Base-by-base conservation (phyloP, 106 monocot species). In the Dendrobium officinale region DNA sequence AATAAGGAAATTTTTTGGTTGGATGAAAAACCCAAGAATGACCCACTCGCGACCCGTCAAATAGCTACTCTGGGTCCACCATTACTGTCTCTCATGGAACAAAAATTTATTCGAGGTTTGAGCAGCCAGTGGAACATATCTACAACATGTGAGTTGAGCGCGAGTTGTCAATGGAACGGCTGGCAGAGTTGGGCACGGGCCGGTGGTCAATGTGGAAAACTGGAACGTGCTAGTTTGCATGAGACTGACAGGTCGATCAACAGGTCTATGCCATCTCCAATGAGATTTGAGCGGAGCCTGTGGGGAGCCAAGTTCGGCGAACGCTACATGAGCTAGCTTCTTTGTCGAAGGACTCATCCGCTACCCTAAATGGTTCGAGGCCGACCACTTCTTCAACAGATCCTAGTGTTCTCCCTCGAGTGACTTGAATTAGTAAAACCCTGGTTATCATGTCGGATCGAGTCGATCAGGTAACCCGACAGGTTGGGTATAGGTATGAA, bases 191-290 rank as follows among this genome's bases (percentile, higher is more conserved):
- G 20, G 85, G 85, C 22, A 82, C 86, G 4, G 68, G 80, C 42
- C 75, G 85, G 79, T 94, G 93, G 93, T 93, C 96, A 72, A 81
- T 80, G 61, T 96, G 93, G 96, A 88, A 61, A 86, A 93, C 93
- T 11, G 92, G 89, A 10, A 77, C 55, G 86, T 92, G 93, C 84
- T 74, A 40, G 54, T 26, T 97, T 20, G 92, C 96, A 1, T 97
- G 93, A 94, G 87, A 97, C 90, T 97, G 92, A 92, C 92, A 92
- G 85, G 96, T 97, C 18, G 94, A 97, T 80, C 96, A 97, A 87
- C 86, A 82, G 85, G 96, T 97, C 26, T 97, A 92, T 59, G 86
- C 92, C 31, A 87, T 95, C 75, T 86, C 84, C 68, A 92, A 92
- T 33, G 92, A 92, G 88, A 92, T 95, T 47, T 78, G 90, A 31